Base-by-base conservation (phyloP, 2,329 filamentous ascomycete species). In the Lasiodiplodia sp. region DNA sequence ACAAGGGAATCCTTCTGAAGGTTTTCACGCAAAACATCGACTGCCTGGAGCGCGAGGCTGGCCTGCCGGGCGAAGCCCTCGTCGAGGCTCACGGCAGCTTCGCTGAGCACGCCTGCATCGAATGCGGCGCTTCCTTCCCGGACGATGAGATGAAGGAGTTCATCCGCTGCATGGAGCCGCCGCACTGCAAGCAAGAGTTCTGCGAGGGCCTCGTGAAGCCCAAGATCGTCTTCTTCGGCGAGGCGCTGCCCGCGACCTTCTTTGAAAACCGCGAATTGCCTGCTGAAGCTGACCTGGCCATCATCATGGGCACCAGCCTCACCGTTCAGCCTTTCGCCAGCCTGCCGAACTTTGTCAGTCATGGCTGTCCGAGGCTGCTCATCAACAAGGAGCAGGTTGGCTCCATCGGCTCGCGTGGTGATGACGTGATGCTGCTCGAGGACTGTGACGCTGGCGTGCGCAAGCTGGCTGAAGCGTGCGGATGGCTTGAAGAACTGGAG, bases 21-120 rank as follows among this genome's bases (percentile, higher is more conserved):
- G 87, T 96, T 66, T 99, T 98, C 79, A 97, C 96, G 0, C 96
- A 99, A 77, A 99, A 99, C 76, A 98, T 99, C 73, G 96, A 99
- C 82, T 97, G 94, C 75, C 86, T 99, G 14, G 96, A 99, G 81
- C 88, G 94, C 25, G 86, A 88, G 72, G 96, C 95, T 14, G 96
- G 96, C 31, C 89, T 99, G 0, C 92, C 94, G 0, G 86, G 83
- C 0, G 89, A 95, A 2, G 89, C 87, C 79, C 94, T 99, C 62
- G 86, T 99, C 38, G 95, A 98, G 80, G 96, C 96, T 0, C 96
- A 99, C 78, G 96, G 96, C 56, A 97, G 93, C 78, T 99, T 98
- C 78, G 95, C 95, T 25, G 73, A 71, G 73, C 95, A 98, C 81
- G 87, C 91, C 72, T 99, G 96, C 79, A 94, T 98, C 74, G 93